Evolutionary conservation across 2,329 filamentous ascomycete genomes (phyloP).

Genomic region (Beauveria asiatica): DNA sequence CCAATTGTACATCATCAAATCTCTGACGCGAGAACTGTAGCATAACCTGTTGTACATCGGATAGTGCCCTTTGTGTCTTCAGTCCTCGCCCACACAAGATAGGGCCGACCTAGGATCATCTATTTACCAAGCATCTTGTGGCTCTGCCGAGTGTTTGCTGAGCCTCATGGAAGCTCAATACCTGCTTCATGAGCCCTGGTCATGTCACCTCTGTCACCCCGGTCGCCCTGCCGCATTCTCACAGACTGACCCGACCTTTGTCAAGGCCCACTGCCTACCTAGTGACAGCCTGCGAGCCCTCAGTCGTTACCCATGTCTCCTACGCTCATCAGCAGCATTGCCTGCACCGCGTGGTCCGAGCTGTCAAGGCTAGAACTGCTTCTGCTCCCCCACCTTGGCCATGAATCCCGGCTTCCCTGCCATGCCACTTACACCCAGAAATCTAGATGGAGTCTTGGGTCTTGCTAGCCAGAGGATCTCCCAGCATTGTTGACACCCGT

Average conservation of each 20-base stretch:
- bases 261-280: not conserved
- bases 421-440: conserved; percentile 3
- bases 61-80: no score
- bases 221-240: not conserved
- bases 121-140: not conserved
- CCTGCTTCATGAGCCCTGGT: not conserved
- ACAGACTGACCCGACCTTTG: not conserved
- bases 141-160: not conserved
- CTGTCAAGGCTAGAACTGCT: conserved; percentile 4
- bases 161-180: not conserved
- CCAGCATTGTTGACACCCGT: not conserved
- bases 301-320: not conserved
- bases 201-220: not conserved
- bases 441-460: not conserved
- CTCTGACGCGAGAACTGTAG: not conserved
- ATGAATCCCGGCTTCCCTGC: not conserved
- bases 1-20: not conserved
- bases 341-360: not conserved
- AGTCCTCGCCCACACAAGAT: not conserved
- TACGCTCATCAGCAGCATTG: not conserved
- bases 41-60: no score
- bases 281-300: not conserved
- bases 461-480: not conserved
- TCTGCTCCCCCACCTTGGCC: not conserved
- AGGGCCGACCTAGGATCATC: not conserved